A percentile compares a stretch with the other conserved stretches of the same genome.
phyloP scores from a whole-genome alignment of 176 grass and related monocot genomes.

The Alloteropsis semialata region DNA sequence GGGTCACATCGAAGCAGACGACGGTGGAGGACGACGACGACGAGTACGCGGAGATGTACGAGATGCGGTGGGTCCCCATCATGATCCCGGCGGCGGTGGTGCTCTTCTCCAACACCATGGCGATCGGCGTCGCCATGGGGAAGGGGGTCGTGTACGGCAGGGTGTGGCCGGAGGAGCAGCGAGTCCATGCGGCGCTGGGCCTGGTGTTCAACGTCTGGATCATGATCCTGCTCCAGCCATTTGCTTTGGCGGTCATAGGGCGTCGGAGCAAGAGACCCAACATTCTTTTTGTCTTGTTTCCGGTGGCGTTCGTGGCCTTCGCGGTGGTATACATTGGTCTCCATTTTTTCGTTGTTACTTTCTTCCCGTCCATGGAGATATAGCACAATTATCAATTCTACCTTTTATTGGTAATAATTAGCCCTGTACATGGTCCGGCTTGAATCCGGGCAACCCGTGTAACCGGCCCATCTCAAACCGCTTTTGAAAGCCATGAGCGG shows the following conservation, averaged over 20 bases:
- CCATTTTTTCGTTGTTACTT: neutral
- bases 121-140: constrained; percentile 6
- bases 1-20: constrained; percentile 4
- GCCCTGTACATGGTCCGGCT: no score
- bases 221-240: neutral
- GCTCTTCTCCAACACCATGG: neutral
- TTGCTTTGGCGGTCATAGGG: neutral
- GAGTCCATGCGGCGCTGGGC: neutral
- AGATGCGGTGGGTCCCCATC: neutral
- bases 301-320: neutral
- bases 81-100: neutral
- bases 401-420: no score
- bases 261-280: neutral
- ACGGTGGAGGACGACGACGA: neutral
- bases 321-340: neutral
- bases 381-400: no score
- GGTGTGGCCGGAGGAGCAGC: neutral
- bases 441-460: no score
- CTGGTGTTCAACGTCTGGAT: constrained; percentile 15
- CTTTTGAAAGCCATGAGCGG: no score
- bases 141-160: neutral
- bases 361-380: neutral
- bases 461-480: no score
- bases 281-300: constrained; percentile 3
- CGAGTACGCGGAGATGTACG: constrained; percentile 14